phyloP scores from a whole-genome alignment of 2,329 filamentous ascomycete genomes.

The Cadophora sp. region DNA sequence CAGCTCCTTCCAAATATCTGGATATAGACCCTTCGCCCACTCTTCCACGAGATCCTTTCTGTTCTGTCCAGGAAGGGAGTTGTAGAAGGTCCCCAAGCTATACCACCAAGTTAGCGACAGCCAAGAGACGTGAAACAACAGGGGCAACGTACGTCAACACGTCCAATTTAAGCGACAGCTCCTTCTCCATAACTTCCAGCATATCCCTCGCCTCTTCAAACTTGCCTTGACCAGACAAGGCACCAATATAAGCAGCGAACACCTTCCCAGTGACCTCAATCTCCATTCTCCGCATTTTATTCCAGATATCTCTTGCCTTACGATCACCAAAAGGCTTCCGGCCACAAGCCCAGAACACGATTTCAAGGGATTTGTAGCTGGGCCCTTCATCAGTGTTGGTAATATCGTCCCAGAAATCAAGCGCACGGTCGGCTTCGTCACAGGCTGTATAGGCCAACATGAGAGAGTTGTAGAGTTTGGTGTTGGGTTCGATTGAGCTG shows the following conservation, averaged over 20 bases:
- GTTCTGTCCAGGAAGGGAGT: constrained; percentile 69
- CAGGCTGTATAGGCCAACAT: constrained; percentile 85
- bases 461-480: constrained; percentile 79
- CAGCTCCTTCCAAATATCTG: constrained; percentile 72
- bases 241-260: constrained; percentile 78
- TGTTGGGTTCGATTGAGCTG: constrained; percentile 77
- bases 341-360: constrained; percentile 83
- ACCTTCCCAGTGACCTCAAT: constrained; percentile 77
- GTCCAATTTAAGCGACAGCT: constrained; percentile 72
- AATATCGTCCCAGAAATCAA: constrained; percentile 86
- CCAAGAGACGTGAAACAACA: not conserved
- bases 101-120: constrained; percentile 17
- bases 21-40: constrained; percentile 75
- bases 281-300: constrained; percentile 74
- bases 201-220: constrained; percentile 71
- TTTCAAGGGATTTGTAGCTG: constrained; percentile 78
- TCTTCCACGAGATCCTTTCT: constrained; percentile 74
- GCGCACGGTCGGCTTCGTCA: constrained; percentile 68
- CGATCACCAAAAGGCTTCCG: constrained; percentile 62
- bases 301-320: constrained; percentile 73
- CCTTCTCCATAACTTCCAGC: constrained; percentile 70
- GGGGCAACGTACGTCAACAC: constrained; percentile 68
- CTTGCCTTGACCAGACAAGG: constrained; percentile 75
- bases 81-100: constrained; percentile 79
- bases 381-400: constrained; percentile 86